These are phyloP conservation scores for Fusarium sp. DNA, from an alignment of 2,329 filamentous ascomycete species.

Conservation along the genomic window DNA sequence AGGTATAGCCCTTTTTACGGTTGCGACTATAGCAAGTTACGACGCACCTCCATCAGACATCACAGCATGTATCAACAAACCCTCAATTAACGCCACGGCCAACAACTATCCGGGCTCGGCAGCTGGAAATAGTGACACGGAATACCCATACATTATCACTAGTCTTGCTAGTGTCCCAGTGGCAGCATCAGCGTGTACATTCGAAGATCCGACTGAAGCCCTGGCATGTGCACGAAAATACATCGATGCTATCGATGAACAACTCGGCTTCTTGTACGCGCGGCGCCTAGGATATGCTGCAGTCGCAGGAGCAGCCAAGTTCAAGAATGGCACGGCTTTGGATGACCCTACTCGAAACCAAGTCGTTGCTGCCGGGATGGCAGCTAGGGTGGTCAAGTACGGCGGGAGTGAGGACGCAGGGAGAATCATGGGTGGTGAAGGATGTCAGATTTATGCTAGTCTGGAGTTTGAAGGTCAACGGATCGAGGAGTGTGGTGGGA, in stretches of 20 bases:
- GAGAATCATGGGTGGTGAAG: conserved; percentile 33
- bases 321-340: background rate
- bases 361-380: conserved; percentile 31
- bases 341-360: conserved; percentile 34
- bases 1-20: background rate
- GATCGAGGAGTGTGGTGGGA: conserved; percentile 9
- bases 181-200: conserved; percentile 7
- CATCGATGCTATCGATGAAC: conserved; percentile 39
- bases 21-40: background rate
- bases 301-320: conserved; percentile 33
- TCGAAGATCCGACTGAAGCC: background rate
- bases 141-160: background rate
- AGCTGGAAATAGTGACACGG: background rate
- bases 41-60: background rate
- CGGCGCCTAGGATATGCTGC: conserved; percentile 35
- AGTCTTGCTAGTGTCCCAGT: conserved; percentile 53
- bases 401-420: conserved; percentile 30
- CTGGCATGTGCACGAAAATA: conserved; percentile 29
- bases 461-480: conserved; percentile 28
- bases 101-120: conserved; percentile 1
- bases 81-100: background rate
- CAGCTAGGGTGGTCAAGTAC: conserved; percentile 30
- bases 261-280: conserved; percentile 35
- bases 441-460: conserved; percentile 38
- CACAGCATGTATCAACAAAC: background rate